Conservation (phyloP, 768 basidiomycete genomes). For the Mycena filopes region DNA sequence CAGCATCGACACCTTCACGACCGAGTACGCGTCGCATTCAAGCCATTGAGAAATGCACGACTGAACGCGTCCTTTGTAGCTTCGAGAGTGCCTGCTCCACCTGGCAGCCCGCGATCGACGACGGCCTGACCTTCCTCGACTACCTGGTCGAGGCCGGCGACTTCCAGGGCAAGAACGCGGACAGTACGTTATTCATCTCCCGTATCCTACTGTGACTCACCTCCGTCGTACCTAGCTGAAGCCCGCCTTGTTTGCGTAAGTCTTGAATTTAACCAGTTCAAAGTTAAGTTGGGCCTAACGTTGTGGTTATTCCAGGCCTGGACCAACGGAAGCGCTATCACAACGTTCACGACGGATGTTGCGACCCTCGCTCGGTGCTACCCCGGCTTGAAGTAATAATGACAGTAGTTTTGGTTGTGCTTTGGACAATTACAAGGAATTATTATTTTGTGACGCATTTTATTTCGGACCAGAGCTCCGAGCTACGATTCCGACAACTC, state of each 20-base stretch:
- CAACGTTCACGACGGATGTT: slow-evolving; percentile 7
- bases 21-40: slow-evolving; percentile 7
- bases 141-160: not conserved
- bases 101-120: not conserved
- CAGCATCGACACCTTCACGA: slow-evolving; percentile 6
- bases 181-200: not conserved
- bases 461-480: too few relatives aligned
- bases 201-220: not conserved
- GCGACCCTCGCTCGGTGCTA: slow-evolving; percentile 11
- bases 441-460: too few relatives aligned
- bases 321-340: not conserved
- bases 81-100: not conserved
- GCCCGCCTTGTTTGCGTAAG: slow-evolving; percentile 9
- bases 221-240: not conserved
- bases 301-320: not conserved
- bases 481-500: too few relatives aligned
- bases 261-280: not conserved
- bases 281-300: too few relatives aligned
- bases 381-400: not conserved
- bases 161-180: slow-evolving; percentile 6
- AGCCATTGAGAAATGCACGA: too few relatives aligned
- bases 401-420: not conserved
- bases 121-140: not conserved
- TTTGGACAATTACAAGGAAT: not conserved
- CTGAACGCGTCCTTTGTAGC: not conserved